phyloP scores from a whole-genome alignment of 768 basidiomycete genomes.

The Pleurotus ostreatus region DNA sequence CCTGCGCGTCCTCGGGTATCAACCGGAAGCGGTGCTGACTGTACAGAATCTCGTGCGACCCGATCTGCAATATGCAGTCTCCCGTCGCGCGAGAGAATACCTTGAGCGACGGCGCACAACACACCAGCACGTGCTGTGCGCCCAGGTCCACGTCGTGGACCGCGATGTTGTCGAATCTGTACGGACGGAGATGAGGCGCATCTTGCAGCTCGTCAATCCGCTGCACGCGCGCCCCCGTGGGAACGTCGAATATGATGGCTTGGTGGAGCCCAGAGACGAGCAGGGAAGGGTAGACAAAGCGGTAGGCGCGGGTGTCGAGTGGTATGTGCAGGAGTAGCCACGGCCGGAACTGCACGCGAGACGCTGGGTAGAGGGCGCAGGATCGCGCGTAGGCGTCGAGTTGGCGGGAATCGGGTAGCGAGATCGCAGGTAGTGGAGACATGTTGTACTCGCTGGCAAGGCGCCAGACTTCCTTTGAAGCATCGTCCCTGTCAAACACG shows the following conservation, averaged over 20 bases:
- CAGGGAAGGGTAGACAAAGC: constrained; percentile 66
- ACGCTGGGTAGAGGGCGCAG: constrained; percentile 2
- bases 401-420: constrained; percentile 29
- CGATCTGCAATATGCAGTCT: constrained; percentile 37
- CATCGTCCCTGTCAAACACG: constrained; percentile 58
- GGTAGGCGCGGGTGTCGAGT: constrained; percentile 46
- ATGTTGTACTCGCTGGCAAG: constrained; percentile 28
- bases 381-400: constrained; percentile 11
- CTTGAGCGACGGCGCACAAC: constrained; percentile 42
- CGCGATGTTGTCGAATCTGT: constrained; percentile 2
- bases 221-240: constrained; percentile 43
- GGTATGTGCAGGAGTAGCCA: constrained; percentile 56
- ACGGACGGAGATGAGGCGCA: neutral
- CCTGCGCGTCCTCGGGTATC: too few species aligned
- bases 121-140: constrained; percentile 55
- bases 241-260: constrained; percentile 64
- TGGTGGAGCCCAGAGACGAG: constrained; percentile 39
- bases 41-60: constrained; percentile 29
- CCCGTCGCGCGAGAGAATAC: constrained; percentile 51
- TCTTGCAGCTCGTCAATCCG: constrained; percentile 38
- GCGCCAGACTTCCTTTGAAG: constrained; percentile 71
- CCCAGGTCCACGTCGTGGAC: constrained; percentile 68
- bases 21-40: constrained; percentile 5
- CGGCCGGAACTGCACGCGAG: constrained; percentile 53
- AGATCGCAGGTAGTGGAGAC: constrained; percentile 17